These are phyloP conservation scores for Geranomyces variabilis DNA, from an alignment of 192 early-diverging fungal genomes.

Conservation along the genomic window DNA sequence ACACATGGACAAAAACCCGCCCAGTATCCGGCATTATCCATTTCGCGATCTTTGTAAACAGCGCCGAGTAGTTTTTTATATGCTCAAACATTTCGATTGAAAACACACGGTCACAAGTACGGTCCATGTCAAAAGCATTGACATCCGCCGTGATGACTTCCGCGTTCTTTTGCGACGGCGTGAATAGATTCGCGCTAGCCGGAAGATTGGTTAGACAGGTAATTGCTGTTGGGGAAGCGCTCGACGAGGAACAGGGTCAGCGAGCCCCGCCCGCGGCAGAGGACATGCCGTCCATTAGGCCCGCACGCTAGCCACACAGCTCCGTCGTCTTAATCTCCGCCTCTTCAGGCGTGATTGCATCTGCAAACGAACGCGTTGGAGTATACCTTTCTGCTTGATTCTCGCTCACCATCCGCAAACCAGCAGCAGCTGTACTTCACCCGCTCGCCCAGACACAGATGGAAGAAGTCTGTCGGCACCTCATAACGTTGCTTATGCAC, in stretches of 20 bases:
- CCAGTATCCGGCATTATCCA: constrained; percentile 63
- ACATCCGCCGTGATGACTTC: constrained; percentile 61
- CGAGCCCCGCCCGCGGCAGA: constrained; percentile 71
- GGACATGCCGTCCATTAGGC: constrained; percentile 57
- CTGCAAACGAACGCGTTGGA: neutral
- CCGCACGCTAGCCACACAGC: constrained; percentile 54
- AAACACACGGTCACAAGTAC: constrained; percentile 56
- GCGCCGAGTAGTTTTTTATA: constrained; percentile 65
- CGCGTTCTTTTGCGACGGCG: constrained; percentile 34
- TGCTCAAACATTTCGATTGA: constrained; percentile 70
- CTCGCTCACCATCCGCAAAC: constrained; percentile 48
- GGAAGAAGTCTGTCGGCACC: constrained; percentile 62
- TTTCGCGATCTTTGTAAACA: constrained; percentile 56
- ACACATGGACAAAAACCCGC: constrained; percentile 66
- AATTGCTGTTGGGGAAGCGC: constrained; percentile 59
- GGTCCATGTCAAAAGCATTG: constrained; percentile 50
- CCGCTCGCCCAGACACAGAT: constrained; percentile 48
- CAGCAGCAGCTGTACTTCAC: constrained; percentile 68
- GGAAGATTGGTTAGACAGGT: constrained; percentile 63
- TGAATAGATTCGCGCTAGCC: constrained; percentile 59
- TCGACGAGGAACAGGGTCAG: constrained; percentile 59
- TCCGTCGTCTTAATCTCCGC: constrained; percentile 67
- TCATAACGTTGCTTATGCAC: constrained; percentile 78
- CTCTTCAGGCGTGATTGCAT: constrained; percentile 42
- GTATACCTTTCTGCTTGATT: too few species aligned